These are phyloP conservation scores for Aspergillus sp. DNA, from an alignment of 2,329 filamentous ascomycete genomes.

Conservation along the genomic window DNA sequence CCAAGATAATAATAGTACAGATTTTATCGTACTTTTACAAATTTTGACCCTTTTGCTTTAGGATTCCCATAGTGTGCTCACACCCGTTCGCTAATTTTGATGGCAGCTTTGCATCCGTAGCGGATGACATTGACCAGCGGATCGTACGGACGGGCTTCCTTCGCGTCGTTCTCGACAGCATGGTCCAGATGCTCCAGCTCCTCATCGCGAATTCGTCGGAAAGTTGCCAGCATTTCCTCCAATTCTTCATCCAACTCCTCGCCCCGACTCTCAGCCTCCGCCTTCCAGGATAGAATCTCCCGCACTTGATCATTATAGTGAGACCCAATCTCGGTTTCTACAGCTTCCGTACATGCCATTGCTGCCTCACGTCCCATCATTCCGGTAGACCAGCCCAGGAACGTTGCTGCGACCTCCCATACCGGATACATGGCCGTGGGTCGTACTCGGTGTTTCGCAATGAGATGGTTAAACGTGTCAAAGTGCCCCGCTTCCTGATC, in stretches of 20 bases:
- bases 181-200: slow-evolving; percentile 96
- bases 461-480: slow-evolving; percentile 76
- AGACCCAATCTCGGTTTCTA: slow-evolving; percentile 94
- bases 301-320: slow-evolving; percentile 95
- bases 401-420: slow-evolving; percentile 78
- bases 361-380: slow-evolving; percentile 88
- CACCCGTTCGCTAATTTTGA: slow-evolving; percentile 71
- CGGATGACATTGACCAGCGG: slow-evolving; percentile 83
- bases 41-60: neutral
- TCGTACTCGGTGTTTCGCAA: slow-evolving; percentile 84
- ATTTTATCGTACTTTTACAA: neutral
- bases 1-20: neutral
- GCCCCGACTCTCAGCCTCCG: slow-evolving; percentile 72
- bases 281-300: slow-evolving; percentile 76
- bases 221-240: slow-evolving; percentile 67
- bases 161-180: slow-evolving; percentile 89
- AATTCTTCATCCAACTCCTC: slow-evolving; percentile 82
- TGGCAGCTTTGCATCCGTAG: slow-evolving; percentile 86
- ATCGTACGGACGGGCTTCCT: slow-evolving; percentile 87
- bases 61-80: slow-evolving; percentile 24
- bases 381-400: slow-evolving; percentile 86
- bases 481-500: slow-evolving; percentile 92
- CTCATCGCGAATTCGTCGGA: slow-evolving; percentile 87
- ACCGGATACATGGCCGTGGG: slow-evolving; percentile 91
- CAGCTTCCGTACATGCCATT: slow-evolving; percentile 98